Evolutionary conservation across 768 basidiomycete genomes (phyloP), one percentile per base, ranked within the genome.

Genomic region (Lactarius quietus): DNA sequence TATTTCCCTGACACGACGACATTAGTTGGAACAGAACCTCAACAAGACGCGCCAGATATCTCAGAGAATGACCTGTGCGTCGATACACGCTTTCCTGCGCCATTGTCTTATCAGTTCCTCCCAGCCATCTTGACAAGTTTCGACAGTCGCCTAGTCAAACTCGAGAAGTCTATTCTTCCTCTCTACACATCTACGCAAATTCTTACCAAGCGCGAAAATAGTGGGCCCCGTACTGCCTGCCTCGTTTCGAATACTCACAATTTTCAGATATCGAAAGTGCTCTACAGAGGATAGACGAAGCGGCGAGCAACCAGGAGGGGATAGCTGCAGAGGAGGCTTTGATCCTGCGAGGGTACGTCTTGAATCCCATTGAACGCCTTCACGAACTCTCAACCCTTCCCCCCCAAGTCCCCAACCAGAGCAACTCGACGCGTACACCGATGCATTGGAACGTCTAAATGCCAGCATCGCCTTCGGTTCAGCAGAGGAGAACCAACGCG

Each of bases 1-100:
- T 5, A 18, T 41, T 31, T 57, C 48, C 38, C 57, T 62, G 48
- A 61, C 56, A 61, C 41, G 23, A 8, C 45, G 54, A 23, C 26
- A 14, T 51, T 53, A 92, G 92, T 82, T 94, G 12, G 90, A 94
- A 76, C 92, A 93, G 75, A 93, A 93, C 73, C 79, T 94, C 51
- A 86, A 89, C 75, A 93, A 93, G 77, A 93, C 92, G 0, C 84
- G 84, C 26, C 90, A 90, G 71, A 89, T 92, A 66, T 93, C 92
- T 1, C 88, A 89, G 71, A 81, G 90, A 58, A 93, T 94, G 92
- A 92, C 85, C 66, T 84, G 91, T 93, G 77, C 62, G 89, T 28
- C 5, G 33, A 73, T 48, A n/a, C 41, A 33, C 26, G 3, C 10
- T 58, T 60, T 41, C 14, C 28, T 17, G 17, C 45, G 29, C 54